Base-by-base conservation (phyloP, 148 eudicot species). In the Hydrangea macrophylla region DNA sequence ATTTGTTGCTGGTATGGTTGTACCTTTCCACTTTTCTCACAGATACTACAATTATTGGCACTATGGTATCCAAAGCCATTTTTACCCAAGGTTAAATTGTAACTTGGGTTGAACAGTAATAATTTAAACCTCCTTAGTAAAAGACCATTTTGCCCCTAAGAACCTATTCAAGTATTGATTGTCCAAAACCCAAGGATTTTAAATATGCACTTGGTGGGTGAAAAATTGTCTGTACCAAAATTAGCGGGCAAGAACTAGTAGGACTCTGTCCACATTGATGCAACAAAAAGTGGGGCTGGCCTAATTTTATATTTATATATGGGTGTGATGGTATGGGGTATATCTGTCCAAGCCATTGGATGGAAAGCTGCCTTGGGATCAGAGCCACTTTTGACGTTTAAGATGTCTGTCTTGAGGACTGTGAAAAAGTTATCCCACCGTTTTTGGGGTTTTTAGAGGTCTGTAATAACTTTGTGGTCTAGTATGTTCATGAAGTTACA, bases 301-400 rank as follows among this genome's bases (percentile, higher is more conserved):
- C 22, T 30, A 18, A 37, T 23, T 1, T 22, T n/a, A 7, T 18
- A 30, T 31, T 23, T 1, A 37, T n/a, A 7, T 18, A 30, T 31
- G 62, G 2, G 22, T 30, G 62, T 58, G 39, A 31, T 31, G 12
- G 37, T 17, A 23, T 58, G 61, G 61, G 37, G 37, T 37, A 58
- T 37, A 27, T 9, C 64, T 36, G 6, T 20, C 2, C 1, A 9
- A 20, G 39, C 31, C 27, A 11, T 23, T 56, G 48, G 67, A 70
- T 66, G 73, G 76, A 65, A 25, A 55, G 18, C 24, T 55, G 51
- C 55, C 55, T 71, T 64, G 67, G 22, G 64, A 60, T 36, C 45
- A 10, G 64, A 33, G 64, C 64, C 45, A 20, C 45, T 60, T 60
- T 60, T 60, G 61, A 58, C 61, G 6, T 58, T 58, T 8, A 35